Base-by-base conservation (phyloP, 202 grass and related monocot genomes). In the Eragrostis tef region DNA sequence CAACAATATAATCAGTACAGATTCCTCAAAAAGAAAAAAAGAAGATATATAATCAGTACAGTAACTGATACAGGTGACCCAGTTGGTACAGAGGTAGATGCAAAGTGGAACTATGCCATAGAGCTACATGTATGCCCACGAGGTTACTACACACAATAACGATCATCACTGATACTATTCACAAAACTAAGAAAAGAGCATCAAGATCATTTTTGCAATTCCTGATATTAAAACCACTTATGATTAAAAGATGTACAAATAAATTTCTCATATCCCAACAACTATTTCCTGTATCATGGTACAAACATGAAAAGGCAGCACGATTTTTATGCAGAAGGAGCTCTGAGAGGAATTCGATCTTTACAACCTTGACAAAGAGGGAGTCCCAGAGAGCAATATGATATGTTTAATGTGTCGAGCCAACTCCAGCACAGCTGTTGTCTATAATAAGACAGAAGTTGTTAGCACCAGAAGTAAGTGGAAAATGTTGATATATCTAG, bases 361-460 rank as follows among this genome's bases (percentile, higher is more conserved):
- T 90, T 90, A 90, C 79, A 94, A 97, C 94, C 94, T 93, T 91
- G 94, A 92, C 79, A 97, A 90, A 81, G 94, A 94, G 60, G 94
- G 94, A 72, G 94, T 97, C 81, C 94, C 94, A 44, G 94, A 97
- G 62, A 97, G 94, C 71, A 97, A 73, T 85, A 97, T 73, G 45
- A 94, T 91, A 60, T 16, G 92, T 39, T 82, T 74, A 64, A 86
- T 85, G 49, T 63, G 80, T 86, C 49, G 29, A 73, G 90, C 94
- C 71, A 97, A 82, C 81, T 94, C 86, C 66, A 97, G 81, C 77
- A 97, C 36, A 76, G 87, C 87, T 79, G 77, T 86, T 77, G 94
- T 94, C 94, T 97, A 89, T 50, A 62, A 94, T 20, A 73, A 70
- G 47, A 65, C 11, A 77, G 2, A 57, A 79, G 24, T 25, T 22